A percentile compares a stretch with the other conserved stretches of the same genome.
phyloP scores from a whole-genome alignment of 768 basidiomycete genomes.

The Coprinopsis strossmayeri region DNA sequence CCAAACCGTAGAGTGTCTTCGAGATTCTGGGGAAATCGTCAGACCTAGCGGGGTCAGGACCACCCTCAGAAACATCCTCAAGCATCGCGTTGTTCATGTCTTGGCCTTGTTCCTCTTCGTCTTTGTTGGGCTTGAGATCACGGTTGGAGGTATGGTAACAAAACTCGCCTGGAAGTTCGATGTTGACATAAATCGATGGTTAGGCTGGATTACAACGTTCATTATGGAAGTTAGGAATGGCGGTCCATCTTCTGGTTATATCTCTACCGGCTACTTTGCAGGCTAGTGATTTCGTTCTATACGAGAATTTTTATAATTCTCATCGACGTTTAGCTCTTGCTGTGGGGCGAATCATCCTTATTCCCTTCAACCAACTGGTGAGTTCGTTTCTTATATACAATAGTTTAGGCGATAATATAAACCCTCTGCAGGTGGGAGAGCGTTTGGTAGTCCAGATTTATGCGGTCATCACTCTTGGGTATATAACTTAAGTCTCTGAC shows the following conservation, averaged over 20 bases:
- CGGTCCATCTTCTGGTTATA: conserved; percentile 38
- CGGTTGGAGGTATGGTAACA: conserved; percentile 29
- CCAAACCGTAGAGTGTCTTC: conserved; percentile 32
- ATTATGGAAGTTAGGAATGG: conserved; percentile 29
- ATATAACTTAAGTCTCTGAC: conserved; percentile 9
- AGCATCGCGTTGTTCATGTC: conserved; percentile 47
- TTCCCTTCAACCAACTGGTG: conserved; percentile 54
- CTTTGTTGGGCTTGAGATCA: conserved; percentile 67
- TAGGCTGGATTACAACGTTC: conserved; percentile 64
- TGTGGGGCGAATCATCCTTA: conserved; percentile 42
- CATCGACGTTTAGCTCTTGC: conserved; percentile 40
- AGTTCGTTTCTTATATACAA: too few species aligned
- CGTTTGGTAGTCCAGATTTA: conserved; percentile 48
- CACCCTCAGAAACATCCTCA: conserved; percentile 42
- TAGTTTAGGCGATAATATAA: conserved; percentile 25
- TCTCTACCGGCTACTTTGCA: conserved; percentile 47
- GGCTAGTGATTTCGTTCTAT: conserved; percentile 26
- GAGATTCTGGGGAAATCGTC: not conserved
- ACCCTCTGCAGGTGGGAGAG: conserved; percentile 37
- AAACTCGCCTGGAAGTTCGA: not conserved
- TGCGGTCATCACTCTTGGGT: conserved; percentile 43
- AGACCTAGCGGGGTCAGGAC: conserved; percentile 11
- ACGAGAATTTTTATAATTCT: conserved; percentile 4
- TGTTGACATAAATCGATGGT: not conserved
- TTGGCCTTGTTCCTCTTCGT: conserved; percentile 59